Conservation (phyloP, 2,329 filamentous ascomycete genomes). For the Pseudogymnoascus sp. region DNA sequence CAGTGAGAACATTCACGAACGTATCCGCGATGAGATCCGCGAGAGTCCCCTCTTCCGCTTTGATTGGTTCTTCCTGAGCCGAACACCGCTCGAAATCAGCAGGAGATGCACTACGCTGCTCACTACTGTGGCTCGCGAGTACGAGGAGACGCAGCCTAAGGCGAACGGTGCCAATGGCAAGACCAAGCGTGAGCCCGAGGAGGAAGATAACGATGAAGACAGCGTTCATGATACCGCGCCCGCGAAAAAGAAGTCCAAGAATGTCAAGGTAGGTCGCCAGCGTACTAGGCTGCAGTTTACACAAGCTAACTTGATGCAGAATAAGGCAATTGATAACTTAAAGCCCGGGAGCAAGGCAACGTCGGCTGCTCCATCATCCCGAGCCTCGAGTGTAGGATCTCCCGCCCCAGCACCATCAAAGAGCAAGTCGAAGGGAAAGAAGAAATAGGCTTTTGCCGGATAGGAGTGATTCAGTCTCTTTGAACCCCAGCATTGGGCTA, state of each 20-base stretch:
- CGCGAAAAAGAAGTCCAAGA: constrained; percentile 93
- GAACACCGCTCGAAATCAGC: constrained; percentile 86
- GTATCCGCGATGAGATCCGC: constrained; percentile 93
- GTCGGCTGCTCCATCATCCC: constrained; percentile 63
- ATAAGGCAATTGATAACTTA: constrained; percentile 85
- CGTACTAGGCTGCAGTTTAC: background rate
- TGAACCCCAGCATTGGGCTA: background rate
- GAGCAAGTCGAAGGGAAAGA: constrained; percentile 2
- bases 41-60: constrained; percentile 94
- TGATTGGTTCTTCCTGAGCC: constrained; percentile 97
- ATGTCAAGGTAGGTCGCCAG: constrained; percentile 62
- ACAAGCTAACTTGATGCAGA: constrained; percentile 44
- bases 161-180: constrained; percentile 56
- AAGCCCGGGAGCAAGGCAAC: constrained; percentile 70
- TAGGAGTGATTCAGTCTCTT: background rate
- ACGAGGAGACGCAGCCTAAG: constrained; percentile 53
- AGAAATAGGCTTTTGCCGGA: background rate
- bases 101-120: constrained; percentile 89
- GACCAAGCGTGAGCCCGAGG: constrained; percentile 66
- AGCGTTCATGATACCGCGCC: constrained; percentile 71
- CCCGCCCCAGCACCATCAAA: constrained; percentile 46
- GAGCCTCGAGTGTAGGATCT: constrained; percentile 82
- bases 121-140: constrained; percentile 90
- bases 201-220: constrained; percentile 79
- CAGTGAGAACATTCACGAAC: constrained; percentile 81